Evolutionary conservation across 805 yeast genomes (phyloP).

Genomic region (Wickerhamomyces strasburgensis): DNA sequence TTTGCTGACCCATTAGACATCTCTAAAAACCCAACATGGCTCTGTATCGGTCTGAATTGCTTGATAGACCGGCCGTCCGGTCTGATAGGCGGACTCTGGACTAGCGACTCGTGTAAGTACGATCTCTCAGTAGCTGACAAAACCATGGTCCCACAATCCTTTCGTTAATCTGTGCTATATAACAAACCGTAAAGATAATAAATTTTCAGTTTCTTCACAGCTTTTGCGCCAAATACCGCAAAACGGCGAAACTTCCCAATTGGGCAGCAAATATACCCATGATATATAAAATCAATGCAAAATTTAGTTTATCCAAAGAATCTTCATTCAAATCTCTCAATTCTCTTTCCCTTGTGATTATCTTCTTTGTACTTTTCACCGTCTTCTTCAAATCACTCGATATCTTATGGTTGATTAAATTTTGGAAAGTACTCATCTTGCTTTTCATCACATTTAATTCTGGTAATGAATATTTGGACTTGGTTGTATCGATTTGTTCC

Average conservation of each 20-base stretch:
- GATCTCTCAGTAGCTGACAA: constrained; percentile 74
- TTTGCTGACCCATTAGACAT: constrained; percentile 91
- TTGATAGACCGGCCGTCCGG: constrained; percentile 77
- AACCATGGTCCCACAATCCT: constrained; percentile 37
- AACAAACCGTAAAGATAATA: constrained; percentile 1
- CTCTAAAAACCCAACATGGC: constrained; percentile 75
- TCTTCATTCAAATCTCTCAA: constrained; percentile 20
- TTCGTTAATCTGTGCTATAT: not conserved
- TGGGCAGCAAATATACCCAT: constrained; percentile 13
- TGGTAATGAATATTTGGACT: not conserved
- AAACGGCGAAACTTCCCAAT: constrained; percentile 3
- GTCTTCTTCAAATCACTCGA: not conserved
- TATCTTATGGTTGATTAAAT: not conserved
- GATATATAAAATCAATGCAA: constrained; percentile 9
- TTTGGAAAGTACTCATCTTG: not conserved
- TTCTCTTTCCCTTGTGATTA: constrained; percentile 8
- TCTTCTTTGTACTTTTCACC: not conserved
- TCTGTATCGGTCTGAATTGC: constrained; percentile 85
- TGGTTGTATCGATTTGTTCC: constrained; percentile 1
- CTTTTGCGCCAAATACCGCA: constrained; percentile 5
- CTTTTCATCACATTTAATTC: not conserved
- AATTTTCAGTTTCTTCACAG: not conserved
- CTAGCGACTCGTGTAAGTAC: constrained; percentile 70
- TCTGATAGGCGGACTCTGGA: constrained; percentile 55
- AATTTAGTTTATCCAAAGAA: constrained; percentile 8